Evolutionary conservation across 345 rosid genomes (phyloP).

Genomic region (Cardamine resedifolia): DNA sequence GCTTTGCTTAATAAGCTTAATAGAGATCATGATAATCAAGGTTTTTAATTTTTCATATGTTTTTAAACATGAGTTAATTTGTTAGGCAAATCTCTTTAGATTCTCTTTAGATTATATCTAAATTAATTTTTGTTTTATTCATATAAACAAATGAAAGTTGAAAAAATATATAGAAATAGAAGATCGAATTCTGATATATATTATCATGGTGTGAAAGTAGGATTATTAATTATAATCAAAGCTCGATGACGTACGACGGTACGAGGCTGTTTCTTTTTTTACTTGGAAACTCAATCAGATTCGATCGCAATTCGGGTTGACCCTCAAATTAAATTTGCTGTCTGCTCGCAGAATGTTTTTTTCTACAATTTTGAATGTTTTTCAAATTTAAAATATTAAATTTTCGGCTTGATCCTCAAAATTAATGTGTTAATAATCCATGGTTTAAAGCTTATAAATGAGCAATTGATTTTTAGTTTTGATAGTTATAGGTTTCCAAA

Average conservation of each 20-base stretch:
- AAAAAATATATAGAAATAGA: background rate
- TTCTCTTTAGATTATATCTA: slow-evolving; percentile 8
- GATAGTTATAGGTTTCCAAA: slow-evolving; percentile 9
- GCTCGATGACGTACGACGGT: background rate
- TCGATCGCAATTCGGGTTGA: background rate
- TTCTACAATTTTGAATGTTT: background rate
- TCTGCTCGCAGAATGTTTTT: background rate
- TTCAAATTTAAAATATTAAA: background rate
- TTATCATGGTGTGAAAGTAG: background rate
- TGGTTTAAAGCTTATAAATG: background rate
- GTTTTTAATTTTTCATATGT: slow-evolving; percentile 17
- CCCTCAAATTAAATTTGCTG: background rate
- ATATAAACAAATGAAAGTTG: background rate
- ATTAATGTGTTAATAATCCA: background rate
- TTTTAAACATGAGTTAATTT: slow-evolving; percentile 22
- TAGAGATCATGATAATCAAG: slow-evolving; percentile 50
- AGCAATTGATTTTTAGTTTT: background rate
- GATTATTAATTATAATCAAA: background rate
- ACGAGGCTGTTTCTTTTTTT: background rate
- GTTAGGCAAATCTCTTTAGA: slow-evolving; percentile 5
- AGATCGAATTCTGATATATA: background rate
- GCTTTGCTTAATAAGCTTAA: slow-evolving; percentile 70
- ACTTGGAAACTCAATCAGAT: slow-evolving; percentile 6
- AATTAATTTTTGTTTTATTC: slow-evolving; percentile 9
- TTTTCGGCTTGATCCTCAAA: background rate